phyloP scores from a whole-genome alignment of 805 yeast genomes.

The Saccharomycodes ludwigii region DNA sequence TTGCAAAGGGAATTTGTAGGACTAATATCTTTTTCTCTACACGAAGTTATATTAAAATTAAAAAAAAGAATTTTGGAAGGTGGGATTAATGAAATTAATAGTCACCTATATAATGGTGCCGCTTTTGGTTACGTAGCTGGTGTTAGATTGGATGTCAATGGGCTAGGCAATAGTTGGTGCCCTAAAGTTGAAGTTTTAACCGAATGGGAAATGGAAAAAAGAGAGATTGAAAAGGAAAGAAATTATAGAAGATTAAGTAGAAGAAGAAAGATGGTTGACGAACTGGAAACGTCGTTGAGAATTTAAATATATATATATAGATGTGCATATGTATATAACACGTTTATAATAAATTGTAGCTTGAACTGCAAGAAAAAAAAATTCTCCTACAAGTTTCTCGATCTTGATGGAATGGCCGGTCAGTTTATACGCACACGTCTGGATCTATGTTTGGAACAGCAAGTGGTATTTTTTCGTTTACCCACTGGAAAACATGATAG shows the following conservation, averaged over 20 bases:
- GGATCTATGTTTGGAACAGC: too few species aligned
- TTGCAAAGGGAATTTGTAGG: constrained; percentile 75
- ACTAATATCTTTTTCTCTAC: constrained; percentile 77
- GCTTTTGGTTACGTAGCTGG: constrained; percentile 56
- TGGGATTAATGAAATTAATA: constrained; percentile 31
- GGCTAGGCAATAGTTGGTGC: constrained; percentile 71
- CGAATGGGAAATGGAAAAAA: constrained; percentile 85
- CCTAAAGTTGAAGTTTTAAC: constrained; percentile 80
- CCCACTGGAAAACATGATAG: constrained; percentile 75
- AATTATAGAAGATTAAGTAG: constrained; percentile 85
- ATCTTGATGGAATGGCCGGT: too few species aligned
- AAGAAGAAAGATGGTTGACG: constrained; percentile 69
- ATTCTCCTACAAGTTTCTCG: too few species aligned
- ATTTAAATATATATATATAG: too few species aligned
- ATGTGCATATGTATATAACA: too few species aligned
- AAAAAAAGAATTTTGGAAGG: constrained; percentile 78
- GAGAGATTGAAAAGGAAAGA: constrained; percentile 92
- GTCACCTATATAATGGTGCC: constrained; percentile 38
- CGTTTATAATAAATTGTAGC: too few species aligned
- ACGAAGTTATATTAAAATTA: constrained; percentile 64
- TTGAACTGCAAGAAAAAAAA: too few species aligned
- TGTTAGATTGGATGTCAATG: constrained; percentile 59
- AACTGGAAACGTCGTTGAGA: too few species aligned
- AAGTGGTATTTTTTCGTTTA: too few species aligned
- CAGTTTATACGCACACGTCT: too few species aligned